Percentiles rank a stretch among this genome's conserved stretches.
Conservation (phyloP, 2,329 filamentous ascomycete species). For the Trichoderma sp. region DNA sequence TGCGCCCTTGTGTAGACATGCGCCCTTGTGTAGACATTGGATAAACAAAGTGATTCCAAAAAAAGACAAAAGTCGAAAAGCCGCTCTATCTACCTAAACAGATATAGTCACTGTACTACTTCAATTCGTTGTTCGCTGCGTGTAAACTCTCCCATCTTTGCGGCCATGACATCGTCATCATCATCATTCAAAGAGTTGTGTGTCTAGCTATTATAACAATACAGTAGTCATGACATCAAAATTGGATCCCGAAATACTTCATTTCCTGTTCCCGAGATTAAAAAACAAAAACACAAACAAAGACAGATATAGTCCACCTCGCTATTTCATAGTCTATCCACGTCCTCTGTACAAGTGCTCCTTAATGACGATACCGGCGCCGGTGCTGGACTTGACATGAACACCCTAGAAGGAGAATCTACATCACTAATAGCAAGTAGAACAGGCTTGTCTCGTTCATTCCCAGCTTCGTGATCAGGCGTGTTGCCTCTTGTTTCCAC, state of each 20-base stretch:
- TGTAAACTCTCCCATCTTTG: background rate
- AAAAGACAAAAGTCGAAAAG: background rate
- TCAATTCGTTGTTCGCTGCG: background rate
- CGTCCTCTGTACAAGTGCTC: background rate
- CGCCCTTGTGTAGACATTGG: background rate
- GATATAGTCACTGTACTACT: background rate
- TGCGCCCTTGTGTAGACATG: background rate
- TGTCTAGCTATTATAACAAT: conserved; percentile 2
- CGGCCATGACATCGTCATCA: background rate
- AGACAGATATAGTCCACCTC: background rate
- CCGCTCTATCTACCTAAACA: background rate
- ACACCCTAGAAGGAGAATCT: background rate
- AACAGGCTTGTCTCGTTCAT: background rate
- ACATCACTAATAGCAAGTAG: background rate
- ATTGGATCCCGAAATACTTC: background rate
- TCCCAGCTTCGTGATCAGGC: background rate
- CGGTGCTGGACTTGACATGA: background rate
- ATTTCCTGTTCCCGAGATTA: background rate
- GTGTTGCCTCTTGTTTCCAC: conserved; percentile 13
- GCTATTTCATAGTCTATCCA: background rate
- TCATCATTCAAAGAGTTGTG: background rate
- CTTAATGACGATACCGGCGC: conserved; percentile 6
- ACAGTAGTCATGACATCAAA: background rate
- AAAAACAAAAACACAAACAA: background rate
- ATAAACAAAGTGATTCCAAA: background rate